phyloP scores from a whole-genome alignment of 495 filamentous ascomycete genomes.

The Hypomontagnella monticulosa region DNA sequence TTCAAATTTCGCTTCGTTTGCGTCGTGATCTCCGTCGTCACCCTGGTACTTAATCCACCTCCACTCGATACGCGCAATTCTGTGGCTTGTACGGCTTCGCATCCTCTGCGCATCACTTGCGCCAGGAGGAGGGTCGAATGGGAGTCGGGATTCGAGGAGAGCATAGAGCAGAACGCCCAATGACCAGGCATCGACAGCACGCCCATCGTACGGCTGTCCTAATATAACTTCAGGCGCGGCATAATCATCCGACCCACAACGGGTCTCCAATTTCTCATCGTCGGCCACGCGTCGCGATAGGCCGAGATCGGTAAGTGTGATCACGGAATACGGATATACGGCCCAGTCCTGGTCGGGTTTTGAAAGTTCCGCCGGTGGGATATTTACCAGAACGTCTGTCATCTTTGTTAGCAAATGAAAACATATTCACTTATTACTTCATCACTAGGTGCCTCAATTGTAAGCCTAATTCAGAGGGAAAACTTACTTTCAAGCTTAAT shows the following conservation, averaged over 20 bases:
- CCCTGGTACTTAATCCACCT: slow-evolving; percentile 86
- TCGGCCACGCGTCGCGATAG: slow-evolving; percentile 84
- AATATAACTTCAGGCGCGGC: slow-evolving; percentile 96
- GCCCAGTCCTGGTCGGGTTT: slow-evolving; percentile 66
- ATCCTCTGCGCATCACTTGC: slow-evolving; percentile 75
- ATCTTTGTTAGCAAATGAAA: slow-evolving; percentile 28
- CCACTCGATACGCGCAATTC: slow-evolving; percentile 96
- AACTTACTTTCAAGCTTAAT: slow-evolving; percentile 96
- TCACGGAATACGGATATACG: slow-evolving; percentile 78
- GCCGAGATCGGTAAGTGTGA: slow-evolving; percentile 91
- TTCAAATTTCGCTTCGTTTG: slow-evolving; percentile 59
- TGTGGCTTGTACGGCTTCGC: slow-evolving; percentile 81
- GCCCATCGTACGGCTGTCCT: slow-evolving; percentile 94
- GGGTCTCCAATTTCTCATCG: slow-evolving; percentile 82
- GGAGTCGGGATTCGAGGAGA: slow-evolving; percentile 88
- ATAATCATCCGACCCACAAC: slow-evolving; percentile 97
- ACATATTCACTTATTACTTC: background rate
- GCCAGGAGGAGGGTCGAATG: slow-evolving; percentile 86
- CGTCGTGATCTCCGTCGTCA: slow-evolving; percentile 69
- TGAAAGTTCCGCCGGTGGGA: slow-evolving; percentile 64
- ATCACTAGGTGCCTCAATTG: background rate
- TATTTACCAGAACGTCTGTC: slow-evolving; percentile 89
- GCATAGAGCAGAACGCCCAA: slow-evolving; percentile 93
- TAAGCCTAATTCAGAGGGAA: slow-evolving; percentile 7
- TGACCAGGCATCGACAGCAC: slow-evolving; percentile 92